Conservation (phyloP, 2,329 filamentous ascomycete species). For the Huntiella bhutanensis region DNA sequence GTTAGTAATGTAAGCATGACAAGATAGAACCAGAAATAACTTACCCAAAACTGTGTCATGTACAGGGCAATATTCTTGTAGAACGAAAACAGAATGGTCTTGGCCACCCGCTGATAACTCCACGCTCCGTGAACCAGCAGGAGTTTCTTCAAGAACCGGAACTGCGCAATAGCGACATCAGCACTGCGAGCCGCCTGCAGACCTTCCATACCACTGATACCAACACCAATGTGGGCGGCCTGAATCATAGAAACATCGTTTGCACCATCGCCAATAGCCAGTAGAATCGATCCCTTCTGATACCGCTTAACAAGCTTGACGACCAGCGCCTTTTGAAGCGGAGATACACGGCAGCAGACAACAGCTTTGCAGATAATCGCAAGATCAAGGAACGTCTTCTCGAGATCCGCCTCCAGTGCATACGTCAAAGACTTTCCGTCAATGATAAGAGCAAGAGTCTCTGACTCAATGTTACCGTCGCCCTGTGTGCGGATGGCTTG, state of each 20-base stretch:
- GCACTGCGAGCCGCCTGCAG: constrained; percentile 89
- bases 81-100: constrained; percentile 94
- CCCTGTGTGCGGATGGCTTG: constrained; percentile 76
- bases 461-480: constrained; percentile 56
- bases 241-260: constrained; percentile 99
- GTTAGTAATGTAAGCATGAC: constrained; percentile 15
- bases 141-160: constrained; percentile 83
- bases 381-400: constrained; percentile 82
- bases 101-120: constrained; percentile 94
- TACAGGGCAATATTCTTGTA: constrained; percentile 99
- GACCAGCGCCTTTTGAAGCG: constrained; percentile 88
- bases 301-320: constrained; percentile 93
- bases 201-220: constrained; percentile 93
- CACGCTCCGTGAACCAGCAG: constrained; percentile 89
- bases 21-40: constrained; percentile 17
- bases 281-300: constrained; percentile 73
- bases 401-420: constrained; percentile 81
- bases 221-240: constrained; percentile 90
- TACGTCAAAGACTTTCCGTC: constrained; percentile 91
- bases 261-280: constrained; percentile 91
- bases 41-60: constrained; percentile 97
- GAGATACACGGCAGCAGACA: constrained; percentile 92
- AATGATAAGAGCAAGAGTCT: constrained; percentile 79
- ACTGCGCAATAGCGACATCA: constrained; percentile 89
- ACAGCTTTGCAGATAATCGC: constrained; percentile 97